Conservation (phyloP, 441 rosid species). For the Rhodomyrtus psidioides region DNA sequence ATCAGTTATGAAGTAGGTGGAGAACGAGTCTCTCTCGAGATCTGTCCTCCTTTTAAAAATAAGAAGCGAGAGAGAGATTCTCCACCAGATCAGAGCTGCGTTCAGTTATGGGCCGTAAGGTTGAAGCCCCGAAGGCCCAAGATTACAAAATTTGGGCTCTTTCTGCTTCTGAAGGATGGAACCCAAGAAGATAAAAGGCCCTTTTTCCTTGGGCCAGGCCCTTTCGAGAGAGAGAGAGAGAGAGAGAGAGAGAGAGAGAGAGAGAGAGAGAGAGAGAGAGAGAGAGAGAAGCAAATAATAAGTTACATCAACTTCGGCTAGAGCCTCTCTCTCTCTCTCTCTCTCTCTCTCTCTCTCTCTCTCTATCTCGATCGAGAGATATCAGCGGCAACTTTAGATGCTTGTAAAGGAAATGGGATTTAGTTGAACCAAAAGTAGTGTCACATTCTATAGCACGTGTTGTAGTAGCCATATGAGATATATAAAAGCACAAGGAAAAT, state of each 20-base stretch:
- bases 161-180: neutral
- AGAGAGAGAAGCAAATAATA: neutral
- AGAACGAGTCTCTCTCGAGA: neutral
- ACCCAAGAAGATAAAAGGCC: neutral
- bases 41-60: neutral
- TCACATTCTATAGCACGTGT: neutral
- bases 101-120: neutral
- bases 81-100: neutral
- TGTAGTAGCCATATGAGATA: neutral
- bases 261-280: too few relatives aligned
- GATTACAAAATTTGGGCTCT: neutral
- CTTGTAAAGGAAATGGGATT: neutral
- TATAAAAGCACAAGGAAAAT: neutral
- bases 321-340: neutral
- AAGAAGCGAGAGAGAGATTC: neutral
- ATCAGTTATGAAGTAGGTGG: neutral
- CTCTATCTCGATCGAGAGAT: too few relatives aligned
- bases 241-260: too few relatives aligned
- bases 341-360: neutral
- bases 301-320: neutral
- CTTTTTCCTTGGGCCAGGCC: neutral
- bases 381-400: neutral
- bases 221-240: neutral
- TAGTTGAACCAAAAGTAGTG: neutral
- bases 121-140: neutral